Evolutionary conservation across 129 eudicot species (phyloP).

Genomic region (Tanacetum coccineum): DNA sequence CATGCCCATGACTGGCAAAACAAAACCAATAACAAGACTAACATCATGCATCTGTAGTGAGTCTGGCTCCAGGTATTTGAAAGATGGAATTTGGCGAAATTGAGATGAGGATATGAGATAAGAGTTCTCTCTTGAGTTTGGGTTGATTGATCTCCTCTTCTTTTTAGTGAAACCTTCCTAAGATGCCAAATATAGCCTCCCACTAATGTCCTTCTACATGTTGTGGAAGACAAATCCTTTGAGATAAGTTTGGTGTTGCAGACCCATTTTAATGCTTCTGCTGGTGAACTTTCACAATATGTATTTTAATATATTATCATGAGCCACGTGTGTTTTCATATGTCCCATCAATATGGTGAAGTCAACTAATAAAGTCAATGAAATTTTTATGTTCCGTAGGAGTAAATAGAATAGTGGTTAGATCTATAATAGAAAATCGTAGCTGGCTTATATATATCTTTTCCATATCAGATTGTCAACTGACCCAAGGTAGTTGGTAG

Average conservation of each 20-base stretch:
- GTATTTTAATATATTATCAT: constrained; percentile 14
- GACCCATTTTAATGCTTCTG: no score
- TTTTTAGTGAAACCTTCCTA: constrained; percentile 52
- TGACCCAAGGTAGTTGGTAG: constrained; percentile 24
- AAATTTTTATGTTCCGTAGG: constrained; percentile 18
- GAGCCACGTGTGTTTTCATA: constrained; percentile 7
- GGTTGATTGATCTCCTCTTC: constrained; percentile 55
- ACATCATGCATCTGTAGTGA: constrained; percentile 15
- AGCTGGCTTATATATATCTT: constrained; percentile 22
- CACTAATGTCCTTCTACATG: no score
- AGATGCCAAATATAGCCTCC: constrained; percentile 47
- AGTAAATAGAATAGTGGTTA: constrained; percentile 21
- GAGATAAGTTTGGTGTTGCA: no score
- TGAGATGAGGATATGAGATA: constrained; percentile 40
- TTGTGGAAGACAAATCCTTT: no score
- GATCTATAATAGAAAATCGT: background rate
- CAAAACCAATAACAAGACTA: background rate
- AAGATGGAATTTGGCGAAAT: constrained; percentile 47
- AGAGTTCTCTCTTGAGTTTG: constrained; percentile 40
- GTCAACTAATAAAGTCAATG: constrained; percentile 34
- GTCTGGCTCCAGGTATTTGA: constrained; percentile 51
- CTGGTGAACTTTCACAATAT: no score
- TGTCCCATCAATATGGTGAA: constrained; percentile 27
- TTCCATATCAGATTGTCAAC: constrained; percentile 29
- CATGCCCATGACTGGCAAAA: background rate